phyloP scores from a whole-genome alignment of 352 stramenopile species.

The Pythium angustatum region DNA sequence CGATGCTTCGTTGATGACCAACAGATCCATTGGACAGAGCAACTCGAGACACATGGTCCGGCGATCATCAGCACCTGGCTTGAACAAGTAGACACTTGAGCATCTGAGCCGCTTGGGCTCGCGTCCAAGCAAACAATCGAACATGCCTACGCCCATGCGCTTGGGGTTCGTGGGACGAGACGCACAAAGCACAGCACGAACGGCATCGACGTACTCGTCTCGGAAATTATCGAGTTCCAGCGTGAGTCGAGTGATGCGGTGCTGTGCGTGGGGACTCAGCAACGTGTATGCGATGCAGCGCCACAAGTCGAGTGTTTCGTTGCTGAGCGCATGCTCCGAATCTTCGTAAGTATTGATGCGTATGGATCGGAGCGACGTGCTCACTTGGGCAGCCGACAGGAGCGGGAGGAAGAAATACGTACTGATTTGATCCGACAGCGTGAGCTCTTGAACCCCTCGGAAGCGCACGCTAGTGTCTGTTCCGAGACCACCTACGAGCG shows the following conservation, averaged over 20 bases:
- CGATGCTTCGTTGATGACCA: not conserved
- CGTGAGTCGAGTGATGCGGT: not conserved
- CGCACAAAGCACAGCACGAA: not conserved
- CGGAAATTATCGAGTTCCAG: not conserved
- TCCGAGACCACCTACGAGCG: not conserved
- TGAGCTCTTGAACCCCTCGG: not conserved
- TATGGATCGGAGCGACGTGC: not conserved
- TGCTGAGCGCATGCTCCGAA: not conserved
- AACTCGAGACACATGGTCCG: not conserved
- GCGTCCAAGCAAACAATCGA: not conserved
- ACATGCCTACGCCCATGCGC: not conserved
- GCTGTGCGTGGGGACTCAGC: not conserved
- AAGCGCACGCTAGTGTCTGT: not conserved
- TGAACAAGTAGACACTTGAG: not conserved
- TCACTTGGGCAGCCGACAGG: conserved; percentile 3
- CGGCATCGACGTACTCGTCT: not conserved
- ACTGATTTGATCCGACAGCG: not conserved
- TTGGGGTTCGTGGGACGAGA: not conserved
- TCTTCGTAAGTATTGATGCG: not conserved
- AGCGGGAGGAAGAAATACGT: not conserved
- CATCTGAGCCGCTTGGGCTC: not conserved
- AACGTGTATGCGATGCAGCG: not conserved
- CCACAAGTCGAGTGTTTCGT: not conserved
- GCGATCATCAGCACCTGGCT: not conserved
- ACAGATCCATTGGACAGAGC: not conserved